Base-by-base conservation (phyloP, 148 eudicot genomes). In the Persicaria tinctoria region DNA sequence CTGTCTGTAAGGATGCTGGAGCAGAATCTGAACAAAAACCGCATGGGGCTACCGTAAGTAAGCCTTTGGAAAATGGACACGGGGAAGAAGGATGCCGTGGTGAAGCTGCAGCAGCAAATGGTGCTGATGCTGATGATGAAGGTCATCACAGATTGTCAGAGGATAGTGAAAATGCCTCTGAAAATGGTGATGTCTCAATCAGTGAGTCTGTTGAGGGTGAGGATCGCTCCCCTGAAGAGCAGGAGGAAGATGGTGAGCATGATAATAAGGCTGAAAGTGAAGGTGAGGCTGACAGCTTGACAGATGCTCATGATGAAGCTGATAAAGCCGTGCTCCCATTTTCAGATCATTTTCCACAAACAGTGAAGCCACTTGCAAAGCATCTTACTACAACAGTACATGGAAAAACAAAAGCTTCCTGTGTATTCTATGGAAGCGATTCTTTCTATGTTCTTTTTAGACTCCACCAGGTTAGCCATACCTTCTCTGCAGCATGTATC, bases 371-470 rank as follows among this genome's bases (percentile, higher is more conserved):
- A 74, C 85, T 93, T 49, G 79, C 83, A 20, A 84, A 83, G 82
- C 85, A 80, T 75, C 82, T 85, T 60, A 86, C 85, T 68, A 20
- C 77, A 32, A 79, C 77, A 73, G 79, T 78, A 69, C 81, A 75
- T 51, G 86, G 72, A 59, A 84, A 74, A 68, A 76, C 74, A 76
- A 81, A 79, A 77, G 77, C 57, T 49, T 84, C 87, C 53, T 80
- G 83, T 48, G 80, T 93, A 50, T 91, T 93, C 74, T 93, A 91
- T 82, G 98, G 97, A 77, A 91, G 83, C 78, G 97, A 91, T 79
- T 84, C 92, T 23, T 86, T 88, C 78, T 93, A 93, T 87, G 88
- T 93, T 66, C 89, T 93, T 73, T 85, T 93, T 81, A 88, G 98
- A 80, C 91, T 93, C 73, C 98, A 93, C 84, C 96, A 88, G 72